Conservation (phyloP, 805 yeast genomes). For the Schizosaccharomyces pombe region DNA sequence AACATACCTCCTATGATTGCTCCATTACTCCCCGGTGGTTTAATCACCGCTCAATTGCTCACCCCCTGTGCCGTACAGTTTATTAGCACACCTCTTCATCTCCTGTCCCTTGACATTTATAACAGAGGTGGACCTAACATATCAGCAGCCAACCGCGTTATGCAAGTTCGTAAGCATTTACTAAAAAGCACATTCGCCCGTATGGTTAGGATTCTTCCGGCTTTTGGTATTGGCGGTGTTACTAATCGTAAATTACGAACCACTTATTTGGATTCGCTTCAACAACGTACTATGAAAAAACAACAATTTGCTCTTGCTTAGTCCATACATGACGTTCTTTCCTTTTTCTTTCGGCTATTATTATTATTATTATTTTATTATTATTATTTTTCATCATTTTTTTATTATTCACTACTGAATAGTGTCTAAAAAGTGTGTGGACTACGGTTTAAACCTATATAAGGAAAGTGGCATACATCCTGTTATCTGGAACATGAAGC, state of each 20-base stretch:
- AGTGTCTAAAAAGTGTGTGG: too few relatives aligned
- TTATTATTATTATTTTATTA: neutral
- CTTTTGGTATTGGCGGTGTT: slow-evolving; percentile 4
- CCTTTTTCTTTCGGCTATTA: neutral
- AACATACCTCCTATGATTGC: slow-evolving; percentile 2
- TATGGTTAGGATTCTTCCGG: slow-evolving; percentile 2
- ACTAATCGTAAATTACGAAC: neutral
- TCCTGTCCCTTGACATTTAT: slow-evolving; percentile 1
- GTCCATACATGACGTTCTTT: too few relatives aligned
- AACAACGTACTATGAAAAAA: neutral
- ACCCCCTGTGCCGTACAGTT: slow-evolving; percentile 4
- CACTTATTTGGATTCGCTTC: neutral
- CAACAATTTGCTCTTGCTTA: neutral
- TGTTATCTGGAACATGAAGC: too few relatives aligned
- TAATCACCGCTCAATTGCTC: neutral
- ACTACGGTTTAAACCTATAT: too few relatives aligned
- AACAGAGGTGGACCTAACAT: neutral
- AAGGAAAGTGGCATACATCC: too few relatives aligned
- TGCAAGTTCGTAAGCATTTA: neutral
- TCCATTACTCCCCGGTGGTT: neutral
- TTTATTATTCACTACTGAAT: too few relatives aligned
- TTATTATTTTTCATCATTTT: too few relatives aligned
- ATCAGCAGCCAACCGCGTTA: neutral
- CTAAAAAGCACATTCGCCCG: slow-evolving; percentile 4
- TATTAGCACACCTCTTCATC: slow-evolving; percentile 2